A percentile compares a stretch with the other conserved stretches of the same genome.
Evolutionary conservation across 192 early-diverging fungal genomes (phyloP).

Genomic region (Coemansia interrupta): DNA sequence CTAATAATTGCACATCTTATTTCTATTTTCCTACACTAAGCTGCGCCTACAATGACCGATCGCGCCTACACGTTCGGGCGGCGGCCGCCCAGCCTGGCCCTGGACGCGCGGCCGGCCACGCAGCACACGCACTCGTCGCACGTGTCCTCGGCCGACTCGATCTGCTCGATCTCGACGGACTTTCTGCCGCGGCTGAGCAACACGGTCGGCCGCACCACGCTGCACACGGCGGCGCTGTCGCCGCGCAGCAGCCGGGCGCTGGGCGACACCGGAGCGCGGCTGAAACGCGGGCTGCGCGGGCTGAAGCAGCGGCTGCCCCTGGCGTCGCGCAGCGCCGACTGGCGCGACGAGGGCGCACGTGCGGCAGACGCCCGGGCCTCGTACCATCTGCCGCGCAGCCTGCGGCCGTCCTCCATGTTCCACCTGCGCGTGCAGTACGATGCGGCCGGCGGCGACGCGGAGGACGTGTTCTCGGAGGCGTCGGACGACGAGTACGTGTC

Average conservation of each 20-base stretch:
- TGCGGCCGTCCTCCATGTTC: constrained; percentile 47
- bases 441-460: background rate
- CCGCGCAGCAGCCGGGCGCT: background rate
- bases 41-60: too few species aligned
- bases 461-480: too few species aligned
- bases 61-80: too few species aligned
- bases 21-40: too few species aligned
- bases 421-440: constrained; percentile 39
- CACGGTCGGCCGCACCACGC: background rate
- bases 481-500: constrained; percentile 1
- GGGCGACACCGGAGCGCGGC: background rate
- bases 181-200: constrained; percentile 24
- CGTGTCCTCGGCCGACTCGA: constrained; percentile 29
- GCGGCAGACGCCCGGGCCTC: background rate
- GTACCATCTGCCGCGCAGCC: constrained; percentile 35
- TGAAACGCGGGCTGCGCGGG: constrained; percentile 5
- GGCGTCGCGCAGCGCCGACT: background rate
- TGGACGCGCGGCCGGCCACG: background rate
- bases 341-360: background rate
- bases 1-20: too few species aligned
- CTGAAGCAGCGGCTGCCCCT: constrained; percentile 14
- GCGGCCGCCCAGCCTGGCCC: too few species aligned
- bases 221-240: background rate
- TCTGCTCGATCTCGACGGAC: constrained; percentile 34
- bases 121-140: constrained; percentile 5